Evolutionary conservation across 129 eudicot species (phyloP).

Genomic region (Centella asiatica): DNA sequence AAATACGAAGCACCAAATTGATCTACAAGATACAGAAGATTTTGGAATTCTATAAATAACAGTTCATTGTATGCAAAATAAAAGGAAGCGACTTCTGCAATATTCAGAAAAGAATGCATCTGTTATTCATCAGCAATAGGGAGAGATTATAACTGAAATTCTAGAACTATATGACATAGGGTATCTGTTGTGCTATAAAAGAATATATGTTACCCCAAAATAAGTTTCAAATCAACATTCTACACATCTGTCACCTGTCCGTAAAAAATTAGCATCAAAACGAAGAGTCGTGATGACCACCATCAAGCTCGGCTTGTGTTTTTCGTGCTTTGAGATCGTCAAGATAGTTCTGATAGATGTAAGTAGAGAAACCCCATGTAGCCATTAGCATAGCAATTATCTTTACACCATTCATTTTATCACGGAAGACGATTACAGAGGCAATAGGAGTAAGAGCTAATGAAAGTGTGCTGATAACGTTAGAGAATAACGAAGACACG

Average conservation of each 20-base stretch:
- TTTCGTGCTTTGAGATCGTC: slow-evolving; percentile 49
- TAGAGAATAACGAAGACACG: slow-evolving; percentile 75
- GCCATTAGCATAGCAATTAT: slow-evolving; percentile 66
- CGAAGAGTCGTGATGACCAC: slow-evolving; percentile 17
- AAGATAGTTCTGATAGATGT: slow-evolving; percentile 72
- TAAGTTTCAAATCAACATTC: not conserved
- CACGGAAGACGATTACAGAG: slow-evolving; percentile 54
- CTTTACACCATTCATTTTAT: slow-evolving; percentile 71
- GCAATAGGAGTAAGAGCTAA: slow-evolving; percentile 83
- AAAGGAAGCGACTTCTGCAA: too few species aligned
- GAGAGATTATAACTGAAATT: too few species aligned
- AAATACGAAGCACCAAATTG: too few species aligned
- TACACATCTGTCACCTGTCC: not conserved
- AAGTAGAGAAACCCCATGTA: slow-evolving; percentile 74
- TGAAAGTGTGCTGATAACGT: slow-evolving; percentile 68
- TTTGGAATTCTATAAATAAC: too few species aligned
- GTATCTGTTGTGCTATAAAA: too few species aligned
- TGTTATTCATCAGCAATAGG: too few species aligned
- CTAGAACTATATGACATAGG: too few species aligned
- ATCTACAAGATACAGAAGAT: too few species aligned
- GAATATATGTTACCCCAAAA: too few species aligned
- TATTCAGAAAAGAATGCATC: too few species aligned
- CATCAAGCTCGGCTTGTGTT: slow-evolving; percentile 11
- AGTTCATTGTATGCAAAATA: too few species aligned
- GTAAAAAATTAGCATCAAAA: slow-evolving; percentile 17